phyloP scores from a whole-genome alignment of 163 green algal genomes.

The Volvox carteri region DNA sequence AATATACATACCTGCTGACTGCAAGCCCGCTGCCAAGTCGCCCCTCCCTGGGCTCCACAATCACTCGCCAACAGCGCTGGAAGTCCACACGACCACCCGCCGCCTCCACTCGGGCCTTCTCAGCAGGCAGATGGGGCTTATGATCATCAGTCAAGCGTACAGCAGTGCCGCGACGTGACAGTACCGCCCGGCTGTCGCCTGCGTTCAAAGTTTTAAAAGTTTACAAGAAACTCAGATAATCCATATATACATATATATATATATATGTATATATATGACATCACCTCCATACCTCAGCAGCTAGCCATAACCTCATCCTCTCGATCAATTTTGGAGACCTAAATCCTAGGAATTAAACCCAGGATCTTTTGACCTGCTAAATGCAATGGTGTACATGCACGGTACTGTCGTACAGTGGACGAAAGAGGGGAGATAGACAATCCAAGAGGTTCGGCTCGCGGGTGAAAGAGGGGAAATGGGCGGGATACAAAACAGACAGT shows the following conservation, averaged over 20 bases:
- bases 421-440: background rate
- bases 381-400: too few species aligned
- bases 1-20: slow-evolving; percentile 66
- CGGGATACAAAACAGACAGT: background rate
- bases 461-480: background rate
- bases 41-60: slow-evolving; percentile 75
- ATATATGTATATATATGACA: too few species aligned
- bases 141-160: slow-evolving; percentile 79
- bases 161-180: slow-evolving; percentile 65
- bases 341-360: too few species aligned
- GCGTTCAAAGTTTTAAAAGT: too few species aligned
- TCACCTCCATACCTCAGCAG: too few species aligned
- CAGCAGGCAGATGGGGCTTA: slow-evolving; percentile 73
- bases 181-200: slow-evolving; percentile 79
- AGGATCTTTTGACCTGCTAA: too few species aligned
- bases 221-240: too few species aligned
- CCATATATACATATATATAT: too few species aligned
- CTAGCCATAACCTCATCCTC: too few species aligned
- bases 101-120: slow-evolving; percentile 57
- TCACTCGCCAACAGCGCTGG: slow-evolving; percentile 75
- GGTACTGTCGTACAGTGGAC: too few species aligned
- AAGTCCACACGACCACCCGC: slow-evolving; percentile 74
- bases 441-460: background rate
- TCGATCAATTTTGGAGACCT: too few species aligned
- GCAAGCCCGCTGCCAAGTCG: slow-evolving; percentile 68